Evolutionary conservation across 306 rosid genomes (phyloP).

Genomic region (Lathyrus tuberosus): DNA sequence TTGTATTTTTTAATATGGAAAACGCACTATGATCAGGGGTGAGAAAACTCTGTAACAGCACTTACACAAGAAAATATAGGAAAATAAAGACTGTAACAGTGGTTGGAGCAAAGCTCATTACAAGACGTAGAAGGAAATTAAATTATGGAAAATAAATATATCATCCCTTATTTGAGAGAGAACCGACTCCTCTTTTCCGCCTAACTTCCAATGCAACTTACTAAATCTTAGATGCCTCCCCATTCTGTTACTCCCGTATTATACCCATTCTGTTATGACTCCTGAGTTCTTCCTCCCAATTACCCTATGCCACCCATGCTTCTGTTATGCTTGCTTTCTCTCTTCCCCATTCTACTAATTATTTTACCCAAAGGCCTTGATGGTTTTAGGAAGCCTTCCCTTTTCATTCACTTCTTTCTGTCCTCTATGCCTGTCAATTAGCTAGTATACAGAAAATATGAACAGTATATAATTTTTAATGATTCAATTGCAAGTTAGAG

Average conservation of each 20-base stretch:
- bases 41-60: not conserved
- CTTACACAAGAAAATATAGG: not conserved
- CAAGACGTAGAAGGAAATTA: not conserved
- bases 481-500: constrained; percentile 8
- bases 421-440: constrained; percentile 3
- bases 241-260: not conserved
- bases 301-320: not conserved
- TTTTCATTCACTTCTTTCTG: not conserved
- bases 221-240: not conserved
- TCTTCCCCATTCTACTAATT: not conserved
- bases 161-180: not conserved
- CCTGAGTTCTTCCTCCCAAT: not conserved
- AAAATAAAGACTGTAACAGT: constrained; percentile 3
- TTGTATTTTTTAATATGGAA: not conserved
- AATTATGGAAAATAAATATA: not conserved
- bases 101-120: not conserved
- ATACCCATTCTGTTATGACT: not conserved
- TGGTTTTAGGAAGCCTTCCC: not conserved
- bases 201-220: too few relatives aligned
- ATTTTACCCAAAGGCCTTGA: not conserved
- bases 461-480: not conserved
- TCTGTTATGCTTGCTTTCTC: constrained; percentile 11
- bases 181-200: not conserved
- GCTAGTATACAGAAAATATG: constrained; percentile 7
- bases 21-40: constrained; percentile 1